These are phyloP conservation scores for Suhomyces sp. DNA, from an alignment of 805 yeast species.

Conservation along the genomic window DNA sequence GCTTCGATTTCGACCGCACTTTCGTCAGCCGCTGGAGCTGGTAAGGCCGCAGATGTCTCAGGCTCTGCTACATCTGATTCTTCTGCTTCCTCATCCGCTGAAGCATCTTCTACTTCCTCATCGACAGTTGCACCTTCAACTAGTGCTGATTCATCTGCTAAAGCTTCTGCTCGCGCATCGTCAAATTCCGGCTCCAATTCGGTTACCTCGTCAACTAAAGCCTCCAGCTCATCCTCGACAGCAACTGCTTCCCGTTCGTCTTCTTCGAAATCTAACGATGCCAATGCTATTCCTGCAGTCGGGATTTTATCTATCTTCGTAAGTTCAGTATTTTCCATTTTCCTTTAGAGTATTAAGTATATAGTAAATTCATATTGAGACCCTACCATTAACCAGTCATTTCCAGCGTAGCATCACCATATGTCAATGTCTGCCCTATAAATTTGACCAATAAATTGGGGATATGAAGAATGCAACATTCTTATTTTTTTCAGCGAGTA, in stretches of 20 bases:
- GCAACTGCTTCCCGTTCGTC: neutral
- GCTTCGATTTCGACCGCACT: conserved; percentile 35
- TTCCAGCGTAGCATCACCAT: no score
- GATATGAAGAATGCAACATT: no score
- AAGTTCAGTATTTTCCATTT: neutral
- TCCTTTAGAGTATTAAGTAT: neutral
- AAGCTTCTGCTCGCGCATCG: neutral
- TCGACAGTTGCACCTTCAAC: neutral
- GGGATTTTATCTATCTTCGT: no score
- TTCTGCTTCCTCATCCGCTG: neutral
- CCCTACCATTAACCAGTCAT: no score
- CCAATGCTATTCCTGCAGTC: no score
- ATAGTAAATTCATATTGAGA: no score
- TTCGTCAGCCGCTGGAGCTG: conserved; percentile 21
- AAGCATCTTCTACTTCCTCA: neutral
- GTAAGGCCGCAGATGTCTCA: conserved; percentile 9
- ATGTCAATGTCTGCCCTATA: no score
- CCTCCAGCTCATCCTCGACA: no score
- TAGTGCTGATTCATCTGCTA: neutral
- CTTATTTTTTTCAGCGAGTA: no score
- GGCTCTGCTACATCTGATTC: neutral
- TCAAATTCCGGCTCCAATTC: neutral
- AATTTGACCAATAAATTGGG: no score
- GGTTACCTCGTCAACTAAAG: neutral
- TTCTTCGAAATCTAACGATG: conserved; percentile 1